Conservation (phyloP, 805 yeast genomes). For the Aciculoconidium aculeatum region DNA sequence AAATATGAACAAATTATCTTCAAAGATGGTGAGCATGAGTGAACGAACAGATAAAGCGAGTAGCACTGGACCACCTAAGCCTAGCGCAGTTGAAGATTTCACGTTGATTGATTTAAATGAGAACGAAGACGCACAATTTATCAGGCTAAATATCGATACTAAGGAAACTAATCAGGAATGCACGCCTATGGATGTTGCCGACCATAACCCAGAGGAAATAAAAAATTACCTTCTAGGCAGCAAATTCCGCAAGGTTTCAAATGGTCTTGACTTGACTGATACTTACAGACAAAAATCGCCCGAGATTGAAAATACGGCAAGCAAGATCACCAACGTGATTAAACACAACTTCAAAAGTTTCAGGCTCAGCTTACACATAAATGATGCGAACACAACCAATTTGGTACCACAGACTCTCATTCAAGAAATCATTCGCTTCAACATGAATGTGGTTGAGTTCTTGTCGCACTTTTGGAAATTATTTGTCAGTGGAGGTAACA, state of each 20-base stretch:
- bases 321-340: conserved; percentile 43
- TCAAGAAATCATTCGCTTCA: conserved; percentile 32
- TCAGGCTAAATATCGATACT: conserved; percentile 39
- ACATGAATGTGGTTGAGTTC: conserved; percentile 37
- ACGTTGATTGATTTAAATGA: conserved; percentile 47
- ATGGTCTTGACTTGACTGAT: conserved; percentile 22
- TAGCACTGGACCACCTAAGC: conserved; percentile 9
- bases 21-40: conserved; percentile 58
- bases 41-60: conserved; percentile 26
- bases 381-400: conserved; percentile 16
- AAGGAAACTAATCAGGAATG: too few relatives aligned
- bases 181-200: too few relatives aligned
- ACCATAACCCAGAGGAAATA: conserved; percentile 13
- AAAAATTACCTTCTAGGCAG: conserved; percentile 14
- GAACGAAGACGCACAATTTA: conserved; percentile 42
- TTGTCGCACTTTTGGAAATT: conserved; percentile 40
- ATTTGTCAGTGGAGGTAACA: conserved; percentile 30
- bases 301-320: conserved; percentile 38
- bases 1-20: conserved; percentile 84
- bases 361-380: conserved; percentile 22
- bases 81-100: not conserved
- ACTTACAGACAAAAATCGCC: conserved; percentile 23
- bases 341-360: conserved; percentile 51
- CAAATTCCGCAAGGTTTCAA: conserved; percentile 10
- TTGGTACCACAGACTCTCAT: conserved; percentile 27